Evolutionary conservation across 148 eudicot genomes (phyloP), one percentile per base, ranked within the genome.

Genomic region (Chenopodium suecicum): DNA sequence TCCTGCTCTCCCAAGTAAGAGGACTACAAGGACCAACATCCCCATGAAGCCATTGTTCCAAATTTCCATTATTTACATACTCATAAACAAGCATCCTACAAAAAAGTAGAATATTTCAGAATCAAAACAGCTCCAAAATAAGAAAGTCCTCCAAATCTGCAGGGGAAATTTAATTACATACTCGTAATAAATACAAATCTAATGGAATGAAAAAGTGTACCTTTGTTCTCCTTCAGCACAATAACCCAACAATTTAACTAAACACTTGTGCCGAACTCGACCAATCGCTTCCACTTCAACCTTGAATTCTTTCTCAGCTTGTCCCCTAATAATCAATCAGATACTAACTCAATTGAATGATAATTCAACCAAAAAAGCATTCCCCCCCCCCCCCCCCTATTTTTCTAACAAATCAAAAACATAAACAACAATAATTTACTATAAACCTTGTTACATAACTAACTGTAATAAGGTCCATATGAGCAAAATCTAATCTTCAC

Each of bases 11-110:
- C 95, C 95, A 92, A 41, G 95, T 92, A 83, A 92, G 93, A 19
- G 95, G 93, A 86, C 91, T 92, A 75, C 68, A 70, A 56, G 89
- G 84, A 50, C 93, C 95, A 16, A 90, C 93, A 75, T 92, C 93
- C 41, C 95, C 95, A 86, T 92, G 95, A 86, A 92, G 89, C 95
- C 95, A 92, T 67, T 92, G 93, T 82, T 92, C 95, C 85, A 92
- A 89, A 81, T 92, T 92, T 58, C 95, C 95, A 86, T 92, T 92
- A 77, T 90, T 87, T 41, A 92, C 93, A 84, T 81, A 92, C 84
- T 92, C 95, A 68, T 92, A 92, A 17, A 92, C 95, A 80, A 92
- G 86, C 86, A 84, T 84, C 84, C 86, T 84, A 81, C 82, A 84
- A 16, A 13, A 4, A 62, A 37, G 44, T 47, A 20, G 73, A 65